Evolutionary conservation across 306 rosid genomes (phyloP).

Genomic region (Trichosanthes truncata): DNA sequence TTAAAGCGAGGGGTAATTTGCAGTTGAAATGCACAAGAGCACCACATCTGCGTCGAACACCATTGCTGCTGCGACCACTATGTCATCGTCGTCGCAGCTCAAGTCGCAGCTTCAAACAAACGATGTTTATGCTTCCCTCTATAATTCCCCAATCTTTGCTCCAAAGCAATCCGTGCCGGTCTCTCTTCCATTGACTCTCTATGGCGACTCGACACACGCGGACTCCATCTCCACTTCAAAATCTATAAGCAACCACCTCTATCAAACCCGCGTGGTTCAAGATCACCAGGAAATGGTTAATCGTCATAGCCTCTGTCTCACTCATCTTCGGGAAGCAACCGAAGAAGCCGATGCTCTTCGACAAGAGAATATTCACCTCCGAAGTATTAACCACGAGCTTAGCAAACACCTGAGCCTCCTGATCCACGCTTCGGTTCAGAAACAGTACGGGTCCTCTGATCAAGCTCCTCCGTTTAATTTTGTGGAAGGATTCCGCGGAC

Average conservation of each 20-base stretch:
- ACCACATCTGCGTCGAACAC: constrained; percentile 26
- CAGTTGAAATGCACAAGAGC: constrained; percentile 41
- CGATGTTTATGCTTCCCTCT: constrained; percentile 24
- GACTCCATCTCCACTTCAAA: constrained; percentile 8
- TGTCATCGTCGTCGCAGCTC: constrained; percentile 14
- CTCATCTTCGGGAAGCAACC: constrained; percentile 51
- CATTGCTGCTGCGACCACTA: constrained; percentile 23
- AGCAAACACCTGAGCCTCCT: constrained; percentile 55
- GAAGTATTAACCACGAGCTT: constrained; percentile 51
- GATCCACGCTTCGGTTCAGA: constrained; percentile 39
- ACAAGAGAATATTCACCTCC: constrained; percentile 61
- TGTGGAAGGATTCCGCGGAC: constrained; percentile 10
- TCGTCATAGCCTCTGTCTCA: constrained; percentile 67
- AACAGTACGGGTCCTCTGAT: constrained; percentile 18
- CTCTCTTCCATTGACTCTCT: constrained; percentile 11
- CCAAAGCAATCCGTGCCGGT: constrained; percentile 27
- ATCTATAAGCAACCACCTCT: constrained; percentile 10
- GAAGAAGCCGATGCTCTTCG: constrained; percentile 64
- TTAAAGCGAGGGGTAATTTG: neutral
- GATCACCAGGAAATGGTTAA: constrained; percentile 89
- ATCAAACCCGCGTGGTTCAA: constrained; percentile 37
- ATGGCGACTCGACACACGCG: constrained; percentile 10
- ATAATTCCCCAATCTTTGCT: constrained; percentile 30
- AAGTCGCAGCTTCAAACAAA: constrained; percentile 25
- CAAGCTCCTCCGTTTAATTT: constrained; percentile 13